phyloP scores from a whole-genome alignment of 2,329 filamentous ascomycete species.

The Cytospora leucostoma region DNA sequence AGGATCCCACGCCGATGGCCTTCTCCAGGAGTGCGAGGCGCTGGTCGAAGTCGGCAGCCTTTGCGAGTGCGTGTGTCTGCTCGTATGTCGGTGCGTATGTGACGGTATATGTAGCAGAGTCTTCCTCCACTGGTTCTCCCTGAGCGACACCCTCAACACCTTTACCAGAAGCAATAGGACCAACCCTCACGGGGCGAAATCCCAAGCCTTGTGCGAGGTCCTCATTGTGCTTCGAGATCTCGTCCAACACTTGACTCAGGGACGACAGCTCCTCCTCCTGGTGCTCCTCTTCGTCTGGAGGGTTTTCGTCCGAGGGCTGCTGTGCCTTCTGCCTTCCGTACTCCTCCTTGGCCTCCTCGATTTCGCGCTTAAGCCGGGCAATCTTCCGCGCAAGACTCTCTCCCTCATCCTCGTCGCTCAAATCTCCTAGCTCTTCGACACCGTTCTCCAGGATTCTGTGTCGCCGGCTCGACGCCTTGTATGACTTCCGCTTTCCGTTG shows the following conservation, averaged over 20 bases:
- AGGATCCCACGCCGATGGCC: constrained; percentile 74
- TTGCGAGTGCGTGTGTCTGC: constrained; percentile 70
- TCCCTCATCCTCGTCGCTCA: constrained; percentile 68
- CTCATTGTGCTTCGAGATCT: constrained; percentile 50
- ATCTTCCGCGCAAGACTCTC: constrained; percentile 79
- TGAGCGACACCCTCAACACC: constrained; percentile 29
- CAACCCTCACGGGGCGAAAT: constrained; percentile 29
- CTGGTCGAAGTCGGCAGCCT: constrained; percentile 84
- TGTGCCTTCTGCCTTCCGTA: constrained; percentile 54
- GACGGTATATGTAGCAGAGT: constrained; percentile 60
- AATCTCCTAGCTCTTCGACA: constrained; percentile 68
- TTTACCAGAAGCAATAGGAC: constrained; percentile 30
- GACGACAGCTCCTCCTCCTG: constrained; percentile 62
- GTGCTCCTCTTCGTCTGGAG: constrained; percentile 42
- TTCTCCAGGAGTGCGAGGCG: constrained; percentile 79
- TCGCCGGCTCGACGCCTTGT: constrained; percentile 71
- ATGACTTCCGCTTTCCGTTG: constrained; percentile 78
- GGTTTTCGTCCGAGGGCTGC: constrained; percentile 41
- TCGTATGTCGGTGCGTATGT: constrained; percentile 66
- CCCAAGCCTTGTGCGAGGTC: constrained; percentile 33
- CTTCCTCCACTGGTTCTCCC: constrained; percentile 32
- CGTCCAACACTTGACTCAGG: constrained; percentile 71
- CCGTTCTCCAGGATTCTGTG: constrained; percentile 64
- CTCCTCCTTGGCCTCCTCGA: constrained; percentile 71
- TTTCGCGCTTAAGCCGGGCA: constrained; percentile 78